Percentiles rank a stretch among this genome's conserved stretches.
Evolutionary conservation across 1,284 basidiomycete genomes (phyloP).

Genomic region (Sphagnurus paluster): DNA sequence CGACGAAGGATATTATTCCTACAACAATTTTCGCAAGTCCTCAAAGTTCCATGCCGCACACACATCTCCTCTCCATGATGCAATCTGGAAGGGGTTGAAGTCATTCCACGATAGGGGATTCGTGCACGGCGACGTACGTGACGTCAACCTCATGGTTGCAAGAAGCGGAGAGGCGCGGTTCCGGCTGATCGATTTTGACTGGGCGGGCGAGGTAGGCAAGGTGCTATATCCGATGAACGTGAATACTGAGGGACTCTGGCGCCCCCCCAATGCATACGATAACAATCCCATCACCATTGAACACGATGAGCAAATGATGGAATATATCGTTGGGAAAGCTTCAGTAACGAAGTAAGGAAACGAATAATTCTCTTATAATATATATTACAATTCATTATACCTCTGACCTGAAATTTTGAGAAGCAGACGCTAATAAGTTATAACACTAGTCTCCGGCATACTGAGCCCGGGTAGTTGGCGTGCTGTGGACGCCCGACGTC

Average conservation of each 20-base stretch:
- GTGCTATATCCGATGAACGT: conserved; percentile 24
- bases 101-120: conserved; percentile 20
- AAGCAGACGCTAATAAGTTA: no score
- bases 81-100: background rate
- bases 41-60: background rate
- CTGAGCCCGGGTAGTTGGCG: no score
- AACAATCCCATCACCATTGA: conserved; percentile 16
- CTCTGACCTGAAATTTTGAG: no score
- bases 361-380: no score
- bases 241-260: conserved; percentile 12
- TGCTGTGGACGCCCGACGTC: no score
- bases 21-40: background rate
- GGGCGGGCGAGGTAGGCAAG: conserved; percentile 25
- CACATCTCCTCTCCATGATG: background rate
- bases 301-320: conserved; percentile 23
- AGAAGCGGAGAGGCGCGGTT: conserved; percentile 7
- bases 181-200: conserved; percentile 30
- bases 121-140: conserved; percentile 29
- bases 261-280: conserved; percentile 19
- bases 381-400: no score
- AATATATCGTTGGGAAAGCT: conserved; percentile 4
- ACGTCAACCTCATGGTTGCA: conserved; percentile 24
- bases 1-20: conserved; percentile 5
- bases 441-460: no score
- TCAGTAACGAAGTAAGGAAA: no score